phyloP scores from a whole-genome alignment of 768 basidiomycete species.

The Suillus placidus region DNA sequence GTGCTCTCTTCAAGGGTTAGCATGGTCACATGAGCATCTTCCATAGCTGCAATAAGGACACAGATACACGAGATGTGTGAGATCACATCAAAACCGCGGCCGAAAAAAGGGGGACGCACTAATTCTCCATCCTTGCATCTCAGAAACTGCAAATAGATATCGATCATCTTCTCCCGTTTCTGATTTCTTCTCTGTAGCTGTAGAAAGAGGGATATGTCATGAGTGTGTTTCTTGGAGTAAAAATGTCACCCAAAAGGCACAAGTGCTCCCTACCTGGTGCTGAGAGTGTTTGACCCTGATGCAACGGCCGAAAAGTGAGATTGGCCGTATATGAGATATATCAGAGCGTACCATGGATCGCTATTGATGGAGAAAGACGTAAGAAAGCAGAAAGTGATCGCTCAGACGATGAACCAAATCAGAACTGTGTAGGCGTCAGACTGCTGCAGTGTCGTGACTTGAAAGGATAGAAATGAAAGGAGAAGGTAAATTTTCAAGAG shows the following conservation, averaged over 20 bases:
- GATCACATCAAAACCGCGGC: not conserved
- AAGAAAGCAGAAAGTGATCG: constrained; percentile 18
- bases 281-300: constrained; percentile 85
- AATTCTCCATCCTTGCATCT: constrained; percentile 99
- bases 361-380: constrained; percentile 27
- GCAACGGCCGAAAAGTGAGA: constrained; percentile 12
- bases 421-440: not conserved
- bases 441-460: not conserved
- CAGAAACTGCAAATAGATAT: constrained; percentile 77
- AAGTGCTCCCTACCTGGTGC: constrained; percentile 59
- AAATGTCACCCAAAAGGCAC: constrained; percentile 8
- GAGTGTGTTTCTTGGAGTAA: constrained; percentile 7
- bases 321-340: constrained; percentile 7
- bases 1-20: constrained; percentile 63
- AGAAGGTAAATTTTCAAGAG: constrained; percentile 1
- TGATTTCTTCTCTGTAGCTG: constrained; percentile 84
- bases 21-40: constrained; percentile 86
- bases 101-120: constrained; percentile 57
- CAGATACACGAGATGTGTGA: constrained; percentile 20
- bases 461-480: not conserved
- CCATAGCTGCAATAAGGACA: constrained; percentile 73
- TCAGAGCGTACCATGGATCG: constrained; percentile 30
- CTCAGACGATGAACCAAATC: constrained; percentile 3
- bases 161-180: constrained; percentile 70
- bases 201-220: constrained; percentile 19